phyloP scores from a whole-genome alignment of 768 basidiomycete genomes.

The Podaxis mareebaensis region DNA sequence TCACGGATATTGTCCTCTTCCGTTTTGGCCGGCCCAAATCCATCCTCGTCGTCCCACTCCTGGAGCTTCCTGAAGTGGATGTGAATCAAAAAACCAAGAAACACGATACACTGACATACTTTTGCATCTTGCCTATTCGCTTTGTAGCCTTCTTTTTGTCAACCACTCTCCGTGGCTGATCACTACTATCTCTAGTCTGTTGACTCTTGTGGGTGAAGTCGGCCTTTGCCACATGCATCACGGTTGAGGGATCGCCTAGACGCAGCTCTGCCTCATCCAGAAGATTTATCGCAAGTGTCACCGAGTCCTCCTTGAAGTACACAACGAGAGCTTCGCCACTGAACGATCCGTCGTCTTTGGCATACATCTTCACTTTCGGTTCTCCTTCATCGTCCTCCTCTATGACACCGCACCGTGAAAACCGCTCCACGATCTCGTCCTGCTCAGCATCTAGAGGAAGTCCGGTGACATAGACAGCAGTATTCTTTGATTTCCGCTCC shows the following conservation, averaged over 20 bases:
- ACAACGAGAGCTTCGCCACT: constrained; percentile 95
- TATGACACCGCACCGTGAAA: constrained; percentile 88
- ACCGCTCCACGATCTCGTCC: constrained; percentile 81
- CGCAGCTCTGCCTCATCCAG: constrained; percentile 92
- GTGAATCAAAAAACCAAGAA: constrained; percentile 4
- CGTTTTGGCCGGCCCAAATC: constrained; percentile 73
- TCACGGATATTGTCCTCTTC: constrained; percentile 49
- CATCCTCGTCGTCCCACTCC: constrained; percentile 95
- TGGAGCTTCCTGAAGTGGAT: constrained; percentile 68
- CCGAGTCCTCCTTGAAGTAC: constrained; percentile 98
- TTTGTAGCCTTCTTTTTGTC: constrained; percentile 78
- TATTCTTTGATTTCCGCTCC: constrained; percentile 85
- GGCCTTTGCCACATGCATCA: constrained; percentile 75
- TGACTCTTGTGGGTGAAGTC: constrained; percentile 73
- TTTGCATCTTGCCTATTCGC: constrained; percentile 85
- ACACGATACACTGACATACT: constrained; percentile 43
- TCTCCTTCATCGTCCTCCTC: constrained; percentile 91
- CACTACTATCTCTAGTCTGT: constrained; percentile 39
- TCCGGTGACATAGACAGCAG: constrained; percentile 86
- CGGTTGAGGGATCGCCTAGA: constrained; percentile 71
- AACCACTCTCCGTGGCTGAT: constrained; percentile 58
- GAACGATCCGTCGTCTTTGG: constrained; percentile 82
- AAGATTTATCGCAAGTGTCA: constrained; percentile 76
- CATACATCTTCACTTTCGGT: constrained; percentile 95
- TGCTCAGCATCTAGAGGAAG: constrained; percentile 75